Percentiles rank a stretch among this genome's conserved stretches.
Conservation (phyloP, 2,329 filamentous ascomycete genomes). For the Stachybotrys elegans region DNA sequence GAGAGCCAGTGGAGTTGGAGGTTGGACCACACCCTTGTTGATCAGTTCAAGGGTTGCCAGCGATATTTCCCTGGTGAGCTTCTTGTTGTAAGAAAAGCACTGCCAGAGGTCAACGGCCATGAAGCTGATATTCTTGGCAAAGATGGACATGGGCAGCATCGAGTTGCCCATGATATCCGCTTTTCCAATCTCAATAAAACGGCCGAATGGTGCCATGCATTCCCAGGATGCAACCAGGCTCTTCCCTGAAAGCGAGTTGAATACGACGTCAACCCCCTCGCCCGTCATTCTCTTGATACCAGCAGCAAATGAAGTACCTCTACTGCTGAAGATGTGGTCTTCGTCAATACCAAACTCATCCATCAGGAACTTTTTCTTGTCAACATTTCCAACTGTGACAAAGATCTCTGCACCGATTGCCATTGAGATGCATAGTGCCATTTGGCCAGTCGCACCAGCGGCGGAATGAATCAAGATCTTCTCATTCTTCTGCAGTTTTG, state of each 20-base stretch:
- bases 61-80: too few species aligned
- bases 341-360: constrained; percentile 18
- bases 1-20: not conserved
- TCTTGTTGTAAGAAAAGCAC: too few species aligned
- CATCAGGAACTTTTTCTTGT: constrained; percentile 24
- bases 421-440: constrained; percentile 21
- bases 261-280: constrained; percentile 26
- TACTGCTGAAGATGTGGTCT: constrained; percentile 25
- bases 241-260: constrained; percentile 27
- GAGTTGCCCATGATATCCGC: constrained; percentile 17
- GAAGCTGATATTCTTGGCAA: constrained; percentile 12
- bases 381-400: constrained; percentile 11
- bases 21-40: constrained; percentile 9
- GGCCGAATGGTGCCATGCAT: constrained; percentile 26
- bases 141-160: constrained; percentile 9
- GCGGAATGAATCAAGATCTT: constrained; percentile 28
- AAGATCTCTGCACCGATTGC: constrained; percentile 18
- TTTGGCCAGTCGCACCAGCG: constrained; percentile 23
- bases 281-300: constrained; percentile 20
- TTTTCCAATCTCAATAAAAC: constrained; percentile 30
- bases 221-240: constrained; percentile 23
- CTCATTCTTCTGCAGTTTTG: constrained; percentile 24
- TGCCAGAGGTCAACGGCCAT: not conserved
- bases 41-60: constrained; percentile 12
- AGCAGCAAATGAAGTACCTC: constrained; percentile 16